phyloP scores from a whole-genome alignment of 148 eudicot genomes.

The Polygonum aviculare region DNA sequence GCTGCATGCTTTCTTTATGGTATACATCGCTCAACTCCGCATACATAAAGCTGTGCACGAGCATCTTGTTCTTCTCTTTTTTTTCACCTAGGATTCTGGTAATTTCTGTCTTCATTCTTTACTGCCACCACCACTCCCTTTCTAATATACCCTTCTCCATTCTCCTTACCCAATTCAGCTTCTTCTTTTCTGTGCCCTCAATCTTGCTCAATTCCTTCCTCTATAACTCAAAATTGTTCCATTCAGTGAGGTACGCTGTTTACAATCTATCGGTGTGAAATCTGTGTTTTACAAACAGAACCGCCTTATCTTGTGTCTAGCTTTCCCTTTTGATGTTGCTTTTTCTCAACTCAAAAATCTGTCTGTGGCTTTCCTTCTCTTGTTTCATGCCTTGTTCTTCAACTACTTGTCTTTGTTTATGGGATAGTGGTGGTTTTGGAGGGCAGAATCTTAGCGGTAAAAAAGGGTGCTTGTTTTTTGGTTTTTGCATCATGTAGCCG shows the following conservation, averaged over 20 bases:
- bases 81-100: constrained; percentile 22
- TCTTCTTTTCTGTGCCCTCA: constrained; percentile 2
- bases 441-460: background rate
- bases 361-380: background rate
- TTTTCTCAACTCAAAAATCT: constrained; percentile 1
- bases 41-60: constrained; percentile 33
- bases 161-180: background rate
- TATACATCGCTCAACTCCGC: constrained; percentile 20
- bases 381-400: background rate
- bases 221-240: background rate
- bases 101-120: constrained; percentile 5
- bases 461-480: background rate
- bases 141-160: constrained; percentile 13
- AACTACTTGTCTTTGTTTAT: background rate
- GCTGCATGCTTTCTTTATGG: constrained; percentile 29
- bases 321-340: background rate
- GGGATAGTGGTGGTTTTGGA: background rate
- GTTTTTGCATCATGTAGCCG: background rate
- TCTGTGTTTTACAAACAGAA: background rate
- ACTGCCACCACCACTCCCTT: constrained; percentile 8
- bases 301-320: background rate
- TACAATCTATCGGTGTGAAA: background rate
- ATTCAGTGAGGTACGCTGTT: background rate
- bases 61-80: constrained; percentile 3
- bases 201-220: background rate